phyloP scores from a whole-genome alignment of 257 asterid species.

The Solanum sejunctum region DNA sequence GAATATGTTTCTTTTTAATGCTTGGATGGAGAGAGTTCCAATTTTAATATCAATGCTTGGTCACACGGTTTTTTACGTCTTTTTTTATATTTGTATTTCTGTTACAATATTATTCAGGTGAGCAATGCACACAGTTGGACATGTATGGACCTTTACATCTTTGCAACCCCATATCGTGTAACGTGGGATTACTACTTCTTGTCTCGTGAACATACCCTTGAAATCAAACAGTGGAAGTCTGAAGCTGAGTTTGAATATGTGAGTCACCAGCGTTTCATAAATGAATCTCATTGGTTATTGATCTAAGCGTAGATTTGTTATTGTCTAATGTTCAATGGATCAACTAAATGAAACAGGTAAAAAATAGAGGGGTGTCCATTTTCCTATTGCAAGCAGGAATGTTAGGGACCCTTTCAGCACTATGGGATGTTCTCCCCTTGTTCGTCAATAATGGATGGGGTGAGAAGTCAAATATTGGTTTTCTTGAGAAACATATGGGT shows the following conservation, averaged over 20 bases:
- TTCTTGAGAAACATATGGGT: constrained; percentile 79
- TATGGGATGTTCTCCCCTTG: constrained; percentile 81
- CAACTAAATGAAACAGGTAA: constrained; percentile 33
- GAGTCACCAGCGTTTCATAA: constrained; percentile 14
- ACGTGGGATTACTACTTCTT: constrained; percentile 78
- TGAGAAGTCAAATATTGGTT: constrained; percentile 59
- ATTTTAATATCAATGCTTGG: neutral
- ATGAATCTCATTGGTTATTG: neutral
- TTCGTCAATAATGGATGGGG: constrained; percentile 75
- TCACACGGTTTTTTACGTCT: neutral
- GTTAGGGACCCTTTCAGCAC: constrained; percentile 63
- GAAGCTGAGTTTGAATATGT: constrained; percentile 66
- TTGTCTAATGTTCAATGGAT: neutral
- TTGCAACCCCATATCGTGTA: constrained; percentile 80
- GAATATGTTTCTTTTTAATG: neutral
- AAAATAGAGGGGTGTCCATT: constrained; percentile 55
- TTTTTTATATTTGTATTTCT: neutral
- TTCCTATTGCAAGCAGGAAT: constrained; percentile 85
- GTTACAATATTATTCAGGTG: constrained; percentile 29
- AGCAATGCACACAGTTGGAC: constrained; percentile 75
- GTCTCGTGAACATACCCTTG: constrained; percentile 72
- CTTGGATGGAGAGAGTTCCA: neutral
- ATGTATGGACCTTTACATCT: constrained; percentile 77
- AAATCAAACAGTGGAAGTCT: constrained; percentile 73
- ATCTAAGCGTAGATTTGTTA: neutral